Base-by-base conservation (phyloP, 106 monocot genomes). In the Iris macrosiphon region DNA sequence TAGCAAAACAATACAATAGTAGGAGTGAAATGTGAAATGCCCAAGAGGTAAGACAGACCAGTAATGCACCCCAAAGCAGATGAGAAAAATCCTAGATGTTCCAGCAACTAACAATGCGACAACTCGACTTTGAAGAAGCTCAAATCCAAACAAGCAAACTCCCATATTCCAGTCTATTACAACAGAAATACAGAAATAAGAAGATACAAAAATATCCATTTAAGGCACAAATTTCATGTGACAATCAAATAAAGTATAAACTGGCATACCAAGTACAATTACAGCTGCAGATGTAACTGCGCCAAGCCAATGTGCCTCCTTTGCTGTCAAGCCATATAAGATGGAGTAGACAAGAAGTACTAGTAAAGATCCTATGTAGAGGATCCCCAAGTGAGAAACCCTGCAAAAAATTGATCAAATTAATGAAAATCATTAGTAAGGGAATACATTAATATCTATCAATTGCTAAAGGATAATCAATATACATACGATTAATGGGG, bases 61-160 rank as follows among this genome's bases (percentile, higher is more conserved):
- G 71, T 85, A 95, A 69, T 96, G 70, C 59, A 89, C 82, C 42
- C 95, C 95, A 96, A 96, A 96, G 75, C 79, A 96, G 66, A 90
- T 96, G 55, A 96, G 95, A 69, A 85, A 89, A 45, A 89, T 61
- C 60, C 95, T 79, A 17, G 89, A 89, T 72, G 63, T 75, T 52
- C 89, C 95, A 46, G 89, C 95, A 67, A 96, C 77, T 72, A 74
- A 89, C 32, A 96, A 62, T 26, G 85, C 82, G 27, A 68, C 67
- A 48, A 83, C 69, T 57, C 79, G 73, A 63, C 75, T 86, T 69
- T 74, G 82, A 47, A 96, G 82, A 57, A 96, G 71, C 64, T 90
- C 74, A 72, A 89, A 96, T 40, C 77, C 75, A 77, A 96, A 86
- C 48, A 90, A 78, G 60, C 89, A 96, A 31, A 68, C 59, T 6